Percentiles rank a stretch among this genome's conserved stretches.
Evolutionary conservation across 345 rosid species (phyloP).

Genomic region (Bruguiera gymnorhiza): DNA sequence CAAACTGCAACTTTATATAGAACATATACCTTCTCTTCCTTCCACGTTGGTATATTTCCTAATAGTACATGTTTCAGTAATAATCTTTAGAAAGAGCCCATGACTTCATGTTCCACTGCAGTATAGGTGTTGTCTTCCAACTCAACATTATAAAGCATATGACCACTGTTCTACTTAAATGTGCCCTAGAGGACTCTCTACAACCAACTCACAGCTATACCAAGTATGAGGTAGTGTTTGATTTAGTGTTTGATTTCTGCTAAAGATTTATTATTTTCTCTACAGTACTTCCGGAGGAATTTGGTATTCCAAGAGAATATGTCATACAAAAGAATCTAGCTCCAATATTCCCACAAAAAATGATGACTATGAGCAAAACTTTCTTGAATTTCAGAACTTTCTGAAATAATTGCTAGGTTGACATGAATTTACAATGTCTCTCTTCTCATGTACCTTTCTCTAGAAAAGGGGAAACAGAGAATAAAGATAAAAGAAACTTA

Average conservation of each 20-base stretch:
- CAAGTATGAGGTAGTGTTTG: neutral
- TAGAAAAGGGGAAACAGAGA: neutral
- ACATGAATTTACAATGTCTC: neutral
- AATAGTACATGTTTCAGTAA: too few relatives aligned
- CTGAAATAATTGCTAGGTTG: neutral
- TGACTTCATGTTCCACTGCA: too few relatives aligned
- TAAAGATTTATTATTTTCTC: neutral
- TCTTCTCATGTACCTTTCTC: neutral
- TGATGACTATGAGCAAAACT: neutral
- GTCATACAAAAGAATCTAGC: neutral
- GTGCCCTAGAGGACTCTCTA: neutral
- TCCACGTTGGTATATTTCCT: too few relatives aligned
- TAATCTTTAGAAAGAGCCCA: too few relatives aligned
- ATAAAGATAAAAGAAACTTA: conserved; percentile 35
- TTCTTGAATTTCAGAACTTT: neutral
- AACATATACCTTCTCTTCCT: too few relatives aligned
- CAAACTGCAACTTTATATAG: too few relatives aligned
- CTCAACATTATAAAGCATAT: neutral
- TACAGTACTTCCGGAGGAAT: neutral
- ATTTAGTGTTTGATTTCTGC: too few relatives aligned
- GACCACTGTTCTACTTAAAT: neutral
- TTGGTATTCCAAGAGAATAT: neutral
- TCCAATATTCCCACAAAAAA: neutral
- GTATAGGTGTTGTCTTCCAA: too few relatives aligned
- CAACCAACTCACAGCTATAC: neutral